Conservation (phyloP, 2,329 filamentous ascomycete species). For the Lachnellula suecica region DNA sequence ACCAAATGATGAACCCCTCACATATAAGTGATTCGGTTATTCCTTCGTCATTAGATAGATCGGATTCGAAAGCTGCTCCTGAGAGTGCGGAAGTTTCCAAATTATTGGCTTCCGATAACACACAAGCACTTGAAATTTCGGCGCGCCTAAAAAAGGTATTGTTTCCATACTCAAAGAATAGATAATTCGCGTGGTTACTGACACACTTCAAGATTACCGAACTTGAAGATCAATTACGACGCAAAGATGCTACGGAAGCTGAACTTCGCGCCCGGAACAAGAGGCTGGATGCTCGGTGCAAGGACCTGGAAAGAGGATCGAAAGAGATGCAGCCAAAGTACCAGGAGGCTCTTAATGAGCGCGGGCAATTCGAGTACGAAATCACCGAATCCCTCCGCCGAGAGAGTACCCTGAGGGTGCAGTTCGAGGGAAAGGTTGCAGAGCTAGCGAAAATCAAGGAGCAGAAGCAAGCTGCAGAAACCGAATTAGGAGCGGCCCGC, state of each 20-base stretch:
- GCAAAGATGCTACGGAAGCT: slow-evolving; percentile 31
- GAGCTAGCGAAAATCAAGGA: slow-evolving; percentile 27
- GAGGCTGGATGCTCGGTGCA: slow-evolving; percentile 44
- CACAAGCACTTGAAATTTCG: slow-evolving; percentile 6
- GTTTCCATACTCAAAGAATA: too few relatives aligned
- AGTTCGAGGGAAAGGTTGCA: slow-evolving; percentile 18
- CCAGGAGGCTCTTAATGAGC: slow-evolving; percentile 51
- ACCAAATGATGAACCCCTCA: not conserved
- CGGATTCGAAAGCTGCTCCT: not conserved
- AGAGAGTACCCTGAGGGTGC: slow-evolving; percentile 17
- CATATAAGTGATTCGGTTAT: not conserved
- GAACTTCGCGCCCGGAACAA: slow-evolving; percentile 43
- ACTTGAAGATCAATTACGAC: slow-evolving; percentile 33
- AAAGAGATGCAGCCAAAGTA: slow-evolving; percentile 46
- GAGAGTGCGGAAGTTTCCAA: slow-evolving; percentile 4
- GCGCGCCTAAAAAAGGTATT: slow-evolving; percentile 26
- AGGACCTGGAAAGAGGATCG: slow-evolving; percentile 45
- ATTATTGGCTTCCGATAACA: not conserved
- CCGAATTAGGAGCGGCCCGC: slow-evolving; percentile 28
- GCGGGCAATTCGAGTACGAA: slow-evolving; percentile 47
- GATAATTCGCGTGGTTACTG: too few relatives aligned
- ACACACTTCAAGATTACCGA: too few relatives aligned
- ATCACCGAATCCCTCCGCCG: slow-evolving; percentile 22
- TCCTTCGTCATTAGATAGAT: not conserved
- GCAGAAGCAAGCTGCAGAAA: slow-evolving; percentile 17